These are phyloP conservation scores for Rhodotorula babjevae DNA, from an alignment of 768 basidiomycete species.

Conservation along the genomic window DNA sequence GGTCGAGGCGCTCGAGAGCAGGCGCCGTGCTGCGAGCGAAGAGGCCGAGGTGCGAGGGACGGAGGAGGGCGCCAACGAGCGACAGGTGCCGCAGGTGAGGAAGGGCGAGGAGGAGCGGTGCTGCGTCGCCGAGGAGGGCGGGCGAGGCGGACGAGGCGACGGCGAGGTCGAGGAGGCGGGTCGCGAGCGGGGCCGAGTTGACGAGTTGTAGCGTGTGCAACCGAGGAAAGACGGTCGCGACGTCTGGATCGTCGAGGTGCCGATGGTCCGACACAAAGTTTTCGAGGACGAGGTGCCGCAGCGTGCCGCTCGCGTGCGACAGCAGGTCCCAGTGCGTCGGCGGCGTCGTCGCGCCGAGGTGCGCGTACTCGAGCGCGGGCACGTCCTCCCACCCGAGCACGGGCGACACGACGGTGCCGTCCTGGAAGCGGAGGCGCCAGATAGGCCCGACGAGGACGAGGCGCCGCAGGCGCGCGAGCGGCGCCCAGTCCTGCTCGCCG, in stretches of 20 bases:
- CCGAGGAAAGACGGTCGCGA: not conserved
- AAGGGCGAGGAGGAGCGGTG: not conserved
- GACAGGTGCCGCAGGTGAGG: not conserved
- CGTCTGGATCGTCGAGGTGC: constrained; percentile 1
- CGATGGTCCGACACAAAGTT: not conserved
- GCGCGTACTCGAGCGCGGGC: not conserved
- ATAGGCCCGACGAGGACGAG: constrained; percentile 14
- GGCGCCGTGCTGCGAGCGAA: not conserved
- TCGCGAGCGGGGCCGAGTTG: not conserved
- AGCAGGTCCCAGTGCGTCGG: constrained; percentile 18
- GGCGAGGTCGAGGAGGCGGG: constrained; percentile 6
- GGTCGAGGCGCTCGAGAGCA: not conserved
- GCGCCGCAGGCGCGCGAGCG: not conserved
- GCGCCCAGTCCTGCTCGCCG: constrained; percentile 20
- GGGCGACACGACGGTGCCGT: constrained; percentile 13
- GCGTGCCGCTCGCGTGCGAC: not conserved
- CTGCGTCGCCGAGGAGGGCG: not conserved
- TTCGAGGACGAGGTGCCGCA: constrained; percentile 1
- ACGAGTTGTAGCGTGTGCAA: not conserved
- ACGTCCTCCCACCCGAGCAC: constrained; percentile 3
- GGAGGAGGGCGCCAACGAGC: not conserved
- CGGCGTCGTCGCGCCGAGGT: not conserved
- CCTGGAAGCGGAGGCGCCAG: constrained; percentile 17
- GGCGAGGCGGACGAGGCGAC: not conserved
- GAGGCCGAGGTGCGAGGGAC: constrained; percentile 3